Percentiles rank a stretch among this genome's conserved stretches.
phyloP scores from a whole-genome alignment of 2,329 filamentous ascomycete species.

The Hypoxylon sp. region DNA sequence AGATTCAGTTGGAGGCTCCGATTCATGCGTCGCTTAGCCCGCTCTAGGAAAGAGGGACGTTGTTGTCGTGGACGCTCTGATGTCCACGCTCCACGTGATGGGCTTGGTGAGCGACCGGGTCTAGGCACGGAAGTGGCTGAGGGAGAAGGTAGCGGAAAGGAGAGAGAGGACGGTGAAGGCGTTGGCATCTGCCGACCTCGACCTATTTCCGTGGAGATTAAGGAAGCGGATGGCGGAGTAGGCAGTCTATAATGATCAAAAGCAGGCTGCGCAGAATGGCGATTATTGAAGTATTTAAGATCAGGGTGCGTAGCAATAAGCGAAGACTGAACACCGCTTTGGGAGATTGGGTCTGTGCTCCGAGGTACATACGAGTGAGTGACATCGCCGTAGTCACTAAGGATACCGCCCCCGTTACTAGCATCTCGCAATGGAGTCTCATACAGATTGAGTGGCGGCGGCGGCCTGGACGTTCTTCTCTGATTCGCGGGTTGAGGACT shows the following conservation, averaged over 20 bases:
- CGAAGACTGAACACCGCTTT: conserved; percentile 12
- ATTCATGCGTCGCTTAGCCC: conserved; percentile 28
- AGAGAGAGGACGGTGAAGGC: not conserved
- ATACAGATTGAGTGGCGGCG: conserved; percentile 12
- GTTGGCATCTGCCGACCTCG: conserved; percentile 3
- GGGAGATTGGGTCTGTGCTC: not conserved
- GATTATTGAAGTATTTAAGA: no score
- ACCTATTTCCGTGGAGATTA: not conserved
- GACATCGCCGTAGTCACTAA: conserved; percentile 3
- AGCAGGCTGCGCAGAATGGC: not conserved
- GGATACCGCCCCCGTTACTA: not conserved
- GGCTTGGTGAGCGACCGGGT: conserved; percentile 17
- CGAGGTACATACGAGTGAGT: conserved; percentile 5
- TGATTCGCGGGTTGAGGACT: not conserved
- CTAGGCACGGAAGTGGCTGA: conserved; percentile 1
- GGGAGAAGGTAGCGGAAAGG: not conserved
- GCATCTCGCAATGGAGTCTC: conserved; percentile 3
- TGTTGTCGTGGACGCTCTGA: conserved; percentile 34
- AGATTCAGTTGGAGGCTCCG: conserved; percentile 32
- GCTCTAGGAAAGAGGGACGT: conserved; percentile 39
- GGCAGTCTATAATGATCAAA: no score
- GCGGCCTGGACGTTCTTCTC: not conserved
- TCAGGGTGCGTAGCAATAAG: not conserved
- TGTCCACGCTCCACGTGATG: conserved; percentile 36
- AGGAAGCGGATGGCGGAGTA: not conserved